Percentiles rank a stretch among this genome's conserved stretches.
These are phyloP conservation scores for Pythium oligandrum DNA, from an alignment of 352 stramenopile species.

Conservation along the genomic window DNA sequence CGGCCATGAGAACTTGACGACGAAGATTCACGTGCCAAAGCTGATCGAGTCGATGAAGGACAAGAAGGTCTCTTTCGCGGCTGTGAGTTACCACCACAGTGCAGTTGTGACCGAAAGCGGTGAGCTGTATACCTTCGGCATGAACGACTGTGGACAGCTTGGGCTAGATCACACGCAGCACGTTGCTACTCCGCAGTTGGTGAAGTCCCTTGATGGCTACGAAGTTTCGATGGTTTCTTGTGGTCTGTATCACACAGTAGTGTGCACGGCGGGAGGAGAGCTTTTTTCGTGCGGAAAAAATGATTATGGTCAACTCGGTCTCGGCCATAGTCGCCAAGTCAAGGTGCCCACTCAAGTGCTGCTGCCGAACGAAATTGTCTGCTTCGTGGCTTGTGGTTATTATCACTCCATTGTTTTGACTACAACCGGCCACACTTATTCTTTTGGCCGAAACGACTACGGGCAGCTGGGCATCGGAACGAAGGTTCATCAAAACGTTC, in stretches of 20 bases:
- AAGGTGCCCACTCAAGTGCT: constrained; percentile 56
- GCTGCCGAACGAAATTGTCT: constrained; percentile 66
- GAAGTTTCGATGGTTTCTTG: constrained; percentile 77
- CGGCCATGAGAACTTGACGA: constrained; percentile 78
- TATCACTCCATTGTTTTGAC: constrained; percentile 81
- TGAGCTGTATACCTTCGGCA: constrained; percentile 84
- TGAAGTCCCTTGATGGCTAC: constrained; percentile 66
- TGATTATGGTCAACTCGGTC: constrained; percentile 80
- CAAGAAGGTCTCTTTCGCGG: constrained; percentile 74
- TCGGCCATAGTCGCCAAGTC: constrained; percentile 75
- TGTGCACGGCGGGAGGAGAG: constrained; percentile 63
- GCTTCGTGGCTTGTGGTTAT: constrained; percentile 83
- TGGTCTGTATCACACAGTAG: constrained; percentile 81
- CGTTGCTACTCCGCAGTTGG: constrained; percentile 62
- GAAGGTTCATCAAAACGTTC: constrained; percentile 79
- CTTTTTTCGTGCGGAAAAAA: constrained; percentile 85
- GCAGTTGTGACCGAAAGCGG: constrained; percentile 66
- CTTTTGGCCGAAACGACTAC: constrained; percentile 86
- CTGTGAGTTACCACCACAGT: constrained; percentile 86
- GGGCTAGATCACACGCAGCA: constrained; percentile 80
- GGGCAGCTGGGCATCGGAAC: constrained; percentile 81
- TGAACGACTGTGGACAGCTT: constrained; percentile 87
- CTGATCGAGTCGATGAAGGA: constrained; percentile 81
- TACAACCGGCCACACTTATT: constrained; percentile 55
- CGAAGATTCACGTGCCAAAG: constrained; percentile 82